These are phyloP conservation scores for Pythium biforme DNA, from an alignment of 352 stramenopile species.

Conservation along the genomic window DNA sequence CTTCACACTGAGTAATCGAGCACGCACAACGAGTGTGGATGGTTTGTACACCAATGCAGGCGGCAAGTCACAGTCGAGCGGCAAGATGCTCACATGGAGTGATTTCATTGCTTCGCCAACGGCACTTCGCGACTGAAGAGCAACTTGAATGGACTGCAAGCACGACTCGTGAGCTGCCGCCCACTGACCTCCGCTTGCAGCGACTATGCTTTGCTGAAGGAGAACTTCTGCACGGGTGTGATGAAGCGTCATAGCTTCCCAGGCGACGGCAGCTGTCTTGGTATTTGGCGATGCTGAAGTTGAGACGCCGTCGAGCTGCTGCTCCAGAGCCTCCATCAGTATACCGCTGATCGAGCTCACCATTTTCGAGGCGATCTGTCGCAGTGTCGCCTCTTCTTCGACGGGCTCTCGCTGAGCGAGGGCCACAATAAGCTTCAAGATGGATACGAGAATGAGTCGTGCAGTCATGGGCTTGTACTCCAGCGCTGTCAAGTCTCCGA, in stretches of 20 bases:
- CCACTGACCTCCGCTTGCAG: conserved; percentile 20
- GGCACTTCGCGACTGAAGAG: not conserved
- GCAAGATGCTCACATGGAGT: not conserved
- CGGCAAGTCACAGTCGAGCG: conserved; percentile 28
- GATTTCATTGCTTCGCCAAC: not conserved
- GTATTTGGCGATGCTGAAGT: not conserved
- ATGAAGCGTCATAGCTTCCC: conserved; percentile 11
- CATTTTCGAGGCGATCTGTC: conserved; percentile 16
- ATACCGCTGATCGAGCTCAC: not conserved
- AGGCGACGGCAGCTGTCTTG: not conserved
- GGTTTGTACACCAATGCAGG: conserved; percentile 13
- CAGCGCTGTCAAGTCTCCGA: conserved; percentile 8
- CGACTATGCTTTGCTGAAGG: conserved; percentile 10
- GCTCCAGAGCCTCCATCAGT: not conserved
- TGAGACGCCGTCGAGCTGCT: not conserved
- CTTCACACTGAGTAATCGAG: conserved; percentile 16
- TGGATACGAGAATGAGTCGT: conserved; percentile 12
- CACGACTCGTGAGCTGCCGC: conserved; percentile 3
- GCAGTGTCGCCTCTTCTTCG: conserved; percentile 30
- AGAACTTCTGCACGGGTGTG: conserved; percentile 18
- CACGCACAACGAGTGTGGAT: conserved; percentile 14
- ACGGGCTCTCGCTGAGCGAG: conserved; percentile 37
- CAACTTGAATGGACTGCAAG: conserved; percentile 6
- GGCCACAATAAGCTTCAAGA: conserved; percentile 9
- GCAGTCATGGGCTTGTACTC: conserved; percentile 3